Conservation (phyloP, 805 yeast genomes). For the Sugiyamaella lignohabitans region DNA sequence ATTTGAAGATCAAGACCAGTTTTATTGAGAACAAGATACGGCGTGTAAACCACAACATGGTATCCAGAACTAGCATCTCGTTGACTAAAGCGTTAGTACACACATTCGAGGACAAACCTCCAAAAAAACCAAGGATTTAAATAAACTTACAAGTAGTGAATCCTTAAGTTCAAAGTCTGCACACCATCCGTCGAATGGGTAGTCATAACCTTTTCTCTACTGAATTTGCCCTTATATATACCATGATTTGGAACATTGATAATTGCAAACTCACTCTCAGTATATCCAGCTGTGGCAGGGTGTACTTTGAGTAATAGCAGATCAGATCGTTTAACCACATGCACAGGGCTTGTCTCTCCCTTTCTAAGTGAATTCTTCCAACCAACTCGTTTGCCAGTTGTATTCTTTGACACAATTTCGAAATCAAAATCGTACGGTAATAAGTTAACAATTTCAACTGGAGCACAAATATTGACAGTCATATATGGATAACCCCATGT, state of each 20-base stretch:
- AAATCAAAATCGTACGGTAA: constrained; percentile 76
- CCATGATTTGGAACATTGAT: constrained; percentile 35
- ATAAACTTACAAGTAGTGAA: constrained; percentile 48
- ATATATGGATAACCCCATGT: constrained; percentile 77
- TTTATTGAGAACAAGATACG: constrained; percentile 75
- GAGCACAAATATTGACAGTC: constrained; percentile 71
- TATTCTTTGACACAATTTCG: constrained; percentile 36
- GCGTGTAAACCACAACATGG: constrained; percentile 67
- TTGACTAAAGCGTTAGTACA: not conserved
- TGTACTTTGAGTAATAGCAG: constrained; percentile 64
- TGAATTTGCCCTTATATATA: constrained; percentile 48
- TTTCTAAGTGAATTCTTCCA: constrained; percentile 56
- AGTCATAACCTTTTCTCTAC: constrained; percentile 46
- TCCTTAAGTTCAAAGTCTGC: constrained; percentile 54
- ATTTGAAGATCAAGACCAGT: constrained; percentile 63
- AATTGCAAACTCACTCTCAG: constrained; percentile 66
- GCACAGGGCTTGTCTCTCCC: constrained; percentile 68
- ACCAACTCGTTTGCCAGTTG: constrained; percentile 56
- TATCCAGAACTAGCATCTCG: constrained; percentile 52
- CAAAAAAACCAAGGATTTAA: not conserved
- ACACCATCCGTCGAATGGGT: constrained; percentile 53
- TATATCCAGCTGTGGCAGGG: constrained; percentile 47
- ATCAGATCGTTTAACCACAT: constrained; percentile 69
- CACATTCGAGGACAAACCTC: not conserved
- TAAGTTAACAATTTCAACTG: constrained; percentile 75